Evolutionary conservation across 495 filamentous ascomycete genomes (phyloP).

Genomic region (Patellaria atrata): DNA sequence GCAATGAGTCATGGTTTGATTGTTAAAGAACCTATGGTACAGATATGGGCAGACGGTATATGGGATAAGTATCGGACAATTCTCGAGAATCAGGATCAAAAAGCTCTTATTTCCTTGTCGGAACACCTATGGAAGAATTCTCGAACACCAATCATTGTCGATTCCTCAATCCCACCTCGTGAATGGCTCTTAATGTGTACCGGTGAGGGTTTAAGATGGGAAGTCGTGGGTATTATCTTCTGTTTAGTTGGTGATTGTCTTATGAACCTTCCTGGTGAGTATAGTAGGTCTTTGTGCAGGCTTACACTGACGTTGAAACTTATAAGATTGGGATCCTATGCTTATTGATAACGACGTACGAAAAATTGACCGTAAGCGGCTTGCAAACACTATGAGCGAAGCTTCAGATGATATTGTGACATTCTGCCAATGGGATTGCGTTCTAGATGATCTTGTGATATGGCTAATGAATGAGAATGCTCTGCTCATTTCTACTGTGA

Average conservation of each 20-base stretch:
- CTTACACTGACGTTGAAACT: background rate
- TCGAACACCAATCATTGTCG: conserved; percentile 13
- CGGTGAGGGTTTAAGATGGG: conserved; percentile 43
- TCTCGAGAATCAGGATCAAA: conserved; percentile 15
- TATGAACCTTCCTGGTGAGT: conserved; percentile 24
- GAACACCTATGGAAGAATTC: conserved; percentile 25
- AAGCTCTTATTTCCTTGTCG: conserved; percentile 18
- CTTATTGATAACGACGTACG: conserved; percentile 20
- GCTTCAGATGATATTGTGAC: conserved; percentile 20
- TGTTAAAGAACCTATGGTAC: conserved; percentile 21
- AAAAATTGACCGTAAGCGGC: conserved; percentile 15
- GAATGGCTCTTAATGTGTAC: conserved; percentile 29
- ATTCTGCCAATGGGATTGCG: conserved; percentile 23
- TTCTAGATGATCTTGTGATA: conserved; percentile 25
- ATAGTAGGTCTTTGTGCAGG: background rate
- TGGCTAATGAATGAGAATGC: conserved; percentile 25
- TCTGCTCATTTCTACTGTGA: conserved; percentile 4
- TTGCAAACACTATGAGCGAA: conserved; percentile 20
- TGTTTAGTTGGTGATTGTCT: conserved; percentile 32
- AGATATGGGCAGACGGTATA: conserved; percentile 22
- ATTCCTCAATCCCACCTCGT: conserved; percentile 18
- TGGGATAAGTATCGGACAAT: conserved; percentile 21
- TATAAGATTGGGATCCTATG: conserved; percentile 23
- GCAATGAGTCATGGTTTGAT: conserved; percentile 20
- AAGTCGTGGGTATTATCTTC: conserved; percentile 41